Percentiles rank a stretch among this genome's conserved stretches.
Conservation (phyloP, 2,329 filamentous ascomycete species). For the Fusarium verrucosum region DNA sequence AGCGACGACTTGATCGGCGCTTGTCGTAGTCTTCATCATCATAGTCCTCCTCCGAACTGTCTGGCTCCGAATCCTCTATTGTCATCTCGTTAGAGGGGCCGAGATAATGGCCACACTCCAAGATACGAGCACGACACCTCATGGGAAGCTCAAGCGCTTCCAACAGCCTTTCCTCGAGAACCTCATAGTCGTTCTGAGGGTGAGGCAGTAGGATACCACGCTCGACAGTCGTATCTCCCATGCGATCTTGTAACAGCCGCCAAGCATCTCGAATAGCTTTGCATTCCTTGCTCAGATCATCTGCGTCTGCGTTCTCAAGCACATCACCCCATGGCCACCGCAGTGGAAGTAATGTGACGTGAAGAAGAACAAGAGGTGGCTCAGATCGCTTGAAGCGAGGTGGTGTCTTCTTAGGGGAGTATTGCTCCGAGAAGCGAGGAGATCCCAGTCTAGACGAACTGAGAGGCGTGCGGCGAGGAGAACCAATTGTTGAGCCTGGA, state of each 20-base stretch:
- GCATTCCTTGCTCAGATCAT: slow-evolving; percentile 56
- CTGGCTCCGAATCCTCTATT: slow-evolving; percentile 55
- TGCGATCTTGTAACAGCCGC: slow-evolving; percentile 73
- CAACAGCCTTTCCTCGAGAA: slow-evolving; percentile 79
- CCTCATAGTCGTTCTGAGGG: slow-evolving; percentile 81
- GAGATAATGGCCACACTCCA: slow-evolving; percentile 81
- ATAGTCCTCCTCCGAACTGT: slow-evolving; percentile 59
- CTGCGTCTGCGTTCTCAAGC: slow-evolving; percentile 55
- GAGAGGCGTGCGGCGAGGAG: slow-evolving; percentile 59
- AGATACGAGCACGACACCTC: slow-evolving; percentile 70
- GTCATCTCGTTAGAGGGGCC: slow-evolving; percentile 64
- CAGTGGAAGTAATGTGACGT: slow-evolving; percentile 79
- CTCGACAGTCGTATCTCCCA: slow-evolving; percentile 77
- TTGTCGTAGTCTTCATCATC: slow-evolving; percentile 47
- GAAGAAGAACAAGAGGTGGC: slow-evolving; percentile 78
- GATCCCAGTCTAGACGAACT: slow-evolving; percentile 68
- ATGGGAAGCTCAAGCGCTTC: slow-evolving; percentile 78
- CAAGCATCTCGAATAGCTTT: slow-evolving; percentile 69
- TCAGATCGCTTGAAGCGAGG: slow-evolving; percentile 65
- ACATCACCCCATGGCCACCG: slow-evolving; percentile 70
- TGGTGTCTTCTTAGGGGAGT: slow-evolving; percentile 67
- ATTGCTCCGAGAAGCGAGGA: slow-evolving; percentile 60
- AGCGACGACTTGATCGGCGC: slow-evolving; percentile 34
- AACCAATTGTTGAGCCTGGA: slow-evolving; percentile 64
- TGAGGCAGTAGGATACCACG: slow-evolving; percentile 80